phyloP scores from a whole-genome alignment of 305 asterid genomes.

The Fraxinus nigra region DNA sequence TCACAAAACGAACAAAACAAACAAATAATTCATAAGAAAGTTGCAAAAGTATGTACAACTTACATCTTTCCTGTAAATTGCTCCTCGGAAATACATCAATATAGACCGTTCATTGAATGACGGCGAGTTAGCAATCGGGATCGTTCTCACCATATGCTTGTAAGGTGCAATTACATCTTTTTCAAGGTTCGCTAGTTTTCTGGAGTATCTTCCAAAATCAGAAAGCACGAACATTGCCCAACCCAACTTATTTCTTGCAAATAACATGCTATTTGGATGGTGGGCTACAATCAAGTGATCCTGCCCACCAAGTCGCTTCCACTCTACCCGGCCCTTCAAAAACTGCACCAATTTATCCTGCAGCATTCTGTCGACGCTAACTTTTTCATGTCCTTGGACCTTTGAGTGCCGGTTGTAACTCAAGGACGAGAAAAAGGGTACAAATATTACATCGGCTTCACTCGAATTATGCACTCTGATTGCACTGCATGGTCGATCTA shows the following conservation, averaged over 20 bases:
- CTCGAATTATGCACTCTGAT: conserved; percentile 51
- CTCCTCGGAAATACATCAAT: conserved; percentile 78
- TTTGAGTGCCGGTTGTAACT: conserved; percentile 75
- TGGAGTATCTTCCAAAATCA: conserved; percentile 79
- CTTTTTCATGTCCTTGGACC: conserved; percentile 35
- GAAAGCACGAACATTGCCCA: conserved; percentile 72
- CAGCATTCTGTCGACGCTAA: conserved; percentile 43
- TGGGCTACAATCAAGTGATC: conserved; percentile 80
- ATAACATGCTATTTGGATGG: conserved; percentile 83
- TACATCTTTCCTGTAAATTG: conserved; percentile 81
- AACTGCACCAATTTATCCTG: conserved; percentile 63
- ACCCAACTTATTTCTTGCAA: conserved; percentile 60
- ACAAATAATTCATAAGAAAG: neutral
- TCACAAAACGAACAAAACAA: neutral
- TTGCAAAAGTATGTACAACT: conserved; percentile 32
- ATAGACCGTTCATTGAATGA: conserved; percentile 50
- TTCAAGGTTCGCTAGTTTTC: conserved; percentile 55
- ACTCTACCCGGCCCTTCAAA: conserved; percentile 53
- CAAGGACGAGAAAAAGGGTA: conserved; percentile 81
- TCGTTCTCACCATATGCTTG: conserved; percentile 69
- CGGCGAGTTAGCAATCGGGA: conserved; percentile 36
- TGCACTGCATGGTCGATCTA: conserved; percentile 60
- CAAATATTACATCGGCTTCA: conserved; percentile 64
- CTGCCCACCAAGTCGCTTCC: conserved; percentile 59
- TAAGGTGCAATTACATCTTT: conserved; percentile 93